phyloP scores from a whole-genome alignment of 2,329 filamentous ascomycete genomes.

The Xylaria sp. region DNA sequence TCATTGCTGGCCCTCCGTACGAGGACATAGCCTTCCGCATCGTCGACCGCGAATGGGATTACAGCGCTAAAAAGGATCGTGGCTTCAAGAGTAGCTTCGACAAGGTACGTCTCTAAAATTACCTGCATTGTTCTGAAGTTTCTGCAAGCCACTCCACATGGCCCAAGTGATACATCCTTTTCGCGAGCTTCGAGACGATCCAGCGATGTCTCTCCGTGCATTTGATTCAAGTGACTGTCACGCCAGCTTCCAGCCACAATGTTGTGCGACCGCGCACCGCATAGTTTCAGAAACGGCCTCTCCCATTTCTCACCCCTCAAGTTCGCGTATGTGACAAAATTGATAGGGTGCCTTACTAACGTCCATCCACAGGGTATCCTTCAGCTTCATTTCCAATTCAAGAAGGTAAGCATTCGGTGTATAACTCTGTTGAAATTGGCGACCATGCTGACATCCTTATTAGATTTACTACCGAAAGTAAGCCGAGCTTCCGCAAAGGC shows the following conservation, averaged over 20 bases:
- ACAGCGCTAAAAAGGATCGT: conserved; percentile 92
- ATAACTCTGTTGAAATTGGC: background rate
- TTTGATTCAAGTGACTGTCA: conserved; percentile 29
- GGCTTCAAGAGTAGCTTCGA: conserved; percentile 98
- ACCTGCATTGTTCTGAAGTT: conserved; percentile 22
- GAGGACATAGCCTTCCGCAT: conserved; percentile 97
- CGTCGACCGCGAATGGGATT: conserved; percentile 99
- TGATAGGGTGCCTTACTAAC: conserved; percentile 41
- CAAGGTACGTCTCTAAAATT: conserved; percentile 72
- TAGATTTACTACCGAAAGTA: conserved; percentile 57
- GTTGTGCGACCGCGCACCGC: conserved; percentile 34
- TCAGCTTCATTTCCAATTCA: conserved; percentile 98
- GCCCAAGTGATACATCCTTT: conserved; percentile 26
- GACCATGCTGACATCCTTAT: conserved; percentile 39
- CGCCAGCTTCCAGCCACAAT: conserved; percentile 33
- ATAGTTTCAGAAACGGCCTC: conserved; percentile 38
- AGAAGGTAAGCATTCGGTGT: conserved; percentile 73
- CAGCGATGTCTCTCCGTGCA: conserved; percentile 22
- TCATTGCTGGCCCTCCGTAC: conserved; percentile 94
- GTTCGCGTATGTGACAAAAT: conserved; percentile 25
- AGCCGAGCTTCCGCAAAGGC: conserved; percentile 20
- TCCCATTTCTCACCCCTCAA: conserved; percentile 25
- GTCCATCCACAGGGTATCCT: conserved; percentile 77
- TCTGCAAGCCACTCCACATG: conserved; percentile 30
- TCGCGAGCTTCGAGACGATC: conserved; percentile 15